Conservation (phyloP, 2,329 filamentous ascomycete species). For the Colletotrichum musicola region DNA sequence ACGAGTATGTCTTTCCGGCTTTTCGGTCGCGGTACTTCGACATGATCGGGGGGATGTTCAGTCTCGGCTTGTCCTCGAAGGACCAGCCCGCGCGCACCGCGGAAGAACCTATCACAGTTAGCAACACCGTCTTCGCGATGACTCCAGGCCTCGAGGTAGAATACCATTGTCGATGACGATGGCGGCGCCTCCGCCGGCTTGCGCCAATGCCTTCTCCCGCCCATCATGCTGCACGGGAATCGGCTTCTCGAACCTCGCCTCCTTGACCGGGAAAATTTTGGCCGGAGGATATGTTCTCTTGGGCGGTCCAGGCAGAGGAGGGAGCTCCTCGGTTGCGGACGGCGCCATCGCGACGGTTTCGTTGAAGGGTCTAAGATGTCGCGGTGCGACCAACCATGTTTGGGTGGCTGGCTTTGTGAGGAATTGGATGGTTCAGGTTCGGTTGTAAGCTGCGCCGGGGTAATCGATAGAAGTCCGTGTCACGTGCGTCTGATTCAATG, state of each 20-base stretch:
- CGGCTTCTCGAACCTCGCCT: constrained; percentile 70
- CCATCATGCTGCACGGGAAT: constrained; percentile 72
- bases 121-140: constrained; percentile 26
- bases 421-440: not conserved
- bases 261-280: constrained; percentile 71
- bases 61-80: constrained; percentile 84
- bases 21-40: constrained; percentile 96
- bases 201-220: constrained; percentile 74
- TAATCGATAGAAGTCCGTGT: not conserved
- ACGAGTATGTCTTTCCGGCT: constrained; percentile 89
- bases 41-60: constrained; percentile 89
- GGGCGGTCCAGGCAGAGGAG: constrained; percentile 52
- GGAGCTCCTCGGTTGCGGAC: constrained; percentile 62
- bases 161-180: constrained; percentile 99
- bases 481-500: constrained; percentile 31
- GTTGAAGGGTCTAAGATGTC: constrained; percentile 39
- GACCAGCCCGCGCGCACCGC: constrained; percentile 95
- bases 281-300: constrained; percentile 65
- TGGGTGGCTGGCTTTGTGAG: constrained; percentile 8
- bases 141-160: constrained; percentile 34
- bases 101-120: constrained; percentile 76
- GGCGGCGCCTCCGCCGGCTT: constrained; percentile 70
- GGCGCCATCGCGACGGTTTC: constrained; percentile 59
- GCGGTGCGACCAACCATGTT: constrained; percentile 39
- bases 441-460: not conserved